Evolutionary conservation across 1,284 basidiomycete genomes (phyloP), one percentile per base, ranked within the genome.

Genomic region (Butyriboletus appendiculatus): DNA sequence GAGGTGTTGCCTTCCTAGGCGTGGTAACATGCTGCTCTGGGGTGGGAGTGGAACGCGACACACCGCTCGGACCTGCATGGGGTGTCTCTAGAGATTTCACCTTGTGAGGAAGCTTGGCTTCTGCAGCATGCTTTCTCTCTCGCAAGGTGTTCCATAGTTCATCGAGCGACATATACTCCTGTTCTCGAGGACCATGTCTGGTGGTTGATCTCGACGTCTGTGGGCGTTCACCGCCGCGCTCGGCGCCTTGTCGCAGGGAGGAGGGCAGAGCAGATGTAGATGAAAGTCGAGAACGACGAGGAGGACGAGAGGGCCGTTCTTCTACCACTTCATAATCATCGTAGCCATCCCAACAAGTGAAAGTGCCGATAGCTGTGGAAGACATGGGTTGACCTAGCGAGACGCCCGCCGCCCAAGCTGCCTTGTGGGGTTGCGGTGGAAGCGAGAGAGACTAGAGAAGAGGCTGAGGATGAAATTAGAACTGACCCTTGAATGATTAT

Each of bases 81-180:
- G 72, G 62, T 42, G 77, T 71, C 61, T 82, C 84, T 22, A 88
- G 73, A 28, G 85, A 88, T 65, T 82, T 80, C 42, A 88, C 82
- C 67, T 88, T 88, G 40, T 81, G 78, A 54, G 80, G 80, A 61
- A 83, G 77, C 58, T 81, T 81, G 42, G 81, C 84, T 75, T 88
- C 82, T 60, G 77, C 77, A 57, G 74, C 77, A 53, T 81, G 81
- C 69, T 88, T 88, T 67, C 79, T 75, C 66, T 79, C 76, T 43
- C 84, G 77, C 52, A 88, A 76, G 50, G 78, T 75, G 54, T 74
- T 78, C 85, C 85, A 88, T n/a, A 88, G 66, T 34, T 80, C 71
- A 60, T 86, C 79, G 53, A 87, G 69, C 11, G 80, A 78, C 26
- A 74, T 66, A 45, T 68, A 66, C 45, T 80, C 77, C 12, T 72